Base-by-base conservation (phyloP, 1,284 basidiomycete genomes). In the Ganoderma sp. region DNA sequence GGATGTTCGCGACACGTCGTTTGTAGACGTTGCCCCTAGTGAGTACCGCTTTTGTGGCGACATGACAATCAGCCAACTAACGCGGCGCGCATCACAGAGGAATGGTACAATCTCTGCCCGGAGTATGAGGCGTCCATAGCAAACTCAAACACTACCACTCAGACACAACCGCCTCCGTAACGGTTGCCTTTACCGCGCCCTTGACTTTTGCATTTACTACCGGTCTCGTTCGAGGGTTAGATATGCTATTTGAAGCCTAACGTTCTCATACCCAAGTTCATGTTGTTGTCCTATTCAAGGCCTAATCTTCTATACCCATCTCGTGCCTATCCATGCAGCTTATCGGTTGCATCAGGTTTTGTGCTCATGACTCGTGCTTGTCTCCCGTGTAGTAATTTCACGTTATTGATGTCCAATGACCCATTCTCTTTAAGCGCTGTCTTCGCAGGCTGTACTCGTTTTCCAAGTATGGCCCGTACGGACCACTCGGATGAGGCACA, bases 1-100 rank as follows among this genome's bases (percentile, higher is more conserved):
- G 61, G 78, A 77, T 50, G 64, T 73, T 3, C 34, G 64, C 6
- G 74, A 75, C 10, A 14, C 19, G 1, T 9, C 56, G 8, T n/a
- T n/a, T 14, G 56, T 37, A 1, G 34, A 37, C 37, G 9, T 12
- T 9, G 34, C 56, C 19, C 37, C 56, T 4, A 58, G 56, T 58
- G 37, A 58, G 56, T 22, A n/a, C 2, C 56, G 3, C 22, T 22
- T n/a, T 12, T n/a, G 8, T 37, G 15, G 32, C 37, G 19, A 14
- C 5, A 2, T 3, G 9, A 19, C 34, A 17, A 1, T 10, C 17
- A n/a, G 10, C 37, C 37, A 10, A 7, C 52, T 56, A 41, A 70
- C 72, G 12, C n/a, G n/a, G 37, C 8, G 37, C 37, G 37, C 37
- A 1, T 57, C 17, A n/a, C 19, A 58, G 56, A 58, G 56, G 32